These are phyloP conservation scores for Aurifilum marmelostoma DNA, from an alignment of 2,329 filamentous ascomycete genomes.

Conservation along the genomic window DNA sequence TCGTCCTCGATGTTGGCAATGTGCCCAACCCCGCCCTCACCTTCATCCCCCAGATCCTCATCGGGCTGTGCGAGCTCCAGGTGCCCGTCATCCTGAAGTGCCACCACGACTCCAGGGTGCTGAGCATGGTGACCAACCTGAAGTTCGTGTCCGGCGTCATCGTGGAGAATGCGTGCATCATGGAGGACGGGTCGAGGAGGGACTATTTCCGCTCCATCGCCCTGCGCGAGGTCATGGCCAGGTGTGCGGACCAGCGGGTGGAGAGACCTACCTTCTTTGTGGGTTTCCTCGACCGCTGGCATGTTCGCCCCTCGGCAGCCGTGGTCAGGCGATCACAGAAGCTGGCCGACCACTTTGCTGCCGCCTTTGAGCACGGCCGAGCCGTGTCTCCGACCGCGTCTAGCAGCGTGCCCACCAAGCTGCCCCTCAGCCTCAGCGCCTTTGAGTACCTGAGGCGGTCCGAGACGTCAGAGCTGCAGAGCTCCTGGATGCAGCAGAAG, in stretches of 20 bases:
- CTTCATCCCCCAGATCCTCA: slow-evolving; percentile 23
- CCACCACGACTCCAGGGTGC: slow-evolving; percentile 31
- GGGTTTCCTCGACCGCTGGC: slow-evolving; percentile 43
- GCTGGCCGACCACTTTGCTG: slow-evolving; percentile 42
- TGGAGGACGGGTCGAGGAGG: slow-evolving; percentile 43
- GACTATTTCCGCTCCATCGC: slow-evolving; percentile 47
- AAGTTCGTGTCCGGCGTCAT: slow-evolving; percentile 43
- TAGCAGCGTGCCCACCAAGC: slow-evolving; percentile 12
- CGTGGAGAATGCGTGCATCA: slow-evolving; percentile 47
- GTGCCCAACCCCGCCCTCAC: slow-evolving; percentile 13
- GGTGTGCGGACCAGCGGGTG: slow-evolving; percentile 37
- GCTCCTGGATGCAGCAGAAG: slow-evolving; percentile 36
- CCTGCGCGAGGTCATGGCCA: slow-evolving; percentile 39
- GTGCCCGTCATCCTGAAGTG: slow-evolving; percentile 33
- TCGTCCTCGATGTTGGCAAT: slow-evolving; percentile 28
- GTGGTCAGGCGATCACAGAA: slow-evolving; percentile 42
- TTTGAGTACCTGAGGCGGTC: slow-evolving; percentile 42
- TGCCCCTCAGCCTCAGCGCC: slow-evolving; percentile 36
- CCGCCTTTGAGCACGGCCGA: slow-evolving; percentile 39
- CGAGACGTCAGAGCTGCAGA: slow-evolving; percentile 40
- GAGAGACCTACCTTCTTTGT: slow-evolving; percentile 42
- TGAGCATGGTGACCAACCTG: slow-evolving; percentile 36
- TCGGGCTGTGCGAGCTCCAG: slow-evolving; percentile 25
- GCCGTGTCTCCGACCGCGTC: slow-evolving; percentile 20
- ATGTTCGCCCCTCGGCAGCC: slow-evolving; percentile 38